These are phyloP conservation scores for Torrubiellomyces zombiae DNA, from an alignment of 2,329 filamentous ascomycete genomes.

Conservation along the genomic window DNA sequence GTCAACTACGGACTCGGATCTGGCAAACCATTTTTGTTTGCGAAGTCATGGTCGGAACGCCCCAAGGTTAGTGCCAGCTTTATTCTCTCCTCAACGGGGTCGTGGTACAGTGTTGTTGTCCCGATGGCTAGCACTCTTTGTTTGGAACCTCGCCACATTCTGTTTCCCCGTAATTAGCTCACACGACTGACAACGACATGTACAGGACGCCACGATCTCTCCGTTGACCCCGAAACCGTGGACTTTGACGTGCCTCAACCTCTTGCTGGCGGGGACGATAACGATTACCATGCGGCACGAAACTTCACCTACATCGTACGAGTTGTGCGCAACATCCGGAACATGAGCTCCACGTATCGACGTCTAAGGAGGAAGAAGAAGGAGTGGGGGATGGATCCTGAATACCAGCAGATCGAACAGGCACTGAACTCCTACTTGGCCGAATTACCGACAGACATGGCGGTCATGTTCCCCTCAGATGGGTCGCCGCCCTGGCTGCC, in stretches of 20 bases:
- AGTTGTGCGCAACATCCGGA: constrained; percentile 60
- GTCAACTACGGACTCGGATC: constrained; percentile 66
- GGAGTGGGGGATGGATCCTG: constrained; percentile 76
- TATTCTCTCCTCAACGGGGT: no score
- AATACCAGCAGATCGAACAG: constrained; percentile 65
- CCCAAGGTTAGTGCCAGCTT: constrained; percentile 54
- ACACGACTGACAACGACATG: no score
- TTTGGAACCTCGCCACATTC: no score
- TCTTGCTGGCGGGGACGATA: constrained; percentile 50
- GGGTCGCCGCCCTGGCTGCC: constrained; percentile 70
- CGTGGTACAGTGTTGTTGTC: no score
- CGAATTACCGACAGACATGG: constrained; percentile 63
- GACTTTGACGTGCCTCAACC: constrained; percentile 53
- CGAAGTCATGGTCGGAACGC: constrained; percentile 84
- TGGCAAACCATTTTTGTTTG: constrained; percentile 81
- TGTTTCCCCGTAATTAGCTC: no score
- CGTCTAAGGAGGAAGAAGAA: constrained; percentile 59
- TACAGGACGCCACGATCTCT: constrained; percentile 59
- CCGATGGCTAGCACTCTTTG: no score
- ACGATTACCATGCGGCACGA: constrained; percentile 61
- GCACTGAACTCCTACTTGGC: constrained; percentile 60
- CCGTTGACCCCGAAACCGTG: constrained; percentile 58
- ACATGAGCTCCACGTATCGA: constrained; percentile 59
- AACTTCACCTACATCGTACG: constrained; percentile 72
- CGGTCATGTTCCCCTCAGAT: constrained; percentile 60